Percentiles rank a stretch among this genome's conserved stretches.
Conservation (phyloP, 1,284 basidiomycete species). For the Ceratobasidium sp. region DNA sequence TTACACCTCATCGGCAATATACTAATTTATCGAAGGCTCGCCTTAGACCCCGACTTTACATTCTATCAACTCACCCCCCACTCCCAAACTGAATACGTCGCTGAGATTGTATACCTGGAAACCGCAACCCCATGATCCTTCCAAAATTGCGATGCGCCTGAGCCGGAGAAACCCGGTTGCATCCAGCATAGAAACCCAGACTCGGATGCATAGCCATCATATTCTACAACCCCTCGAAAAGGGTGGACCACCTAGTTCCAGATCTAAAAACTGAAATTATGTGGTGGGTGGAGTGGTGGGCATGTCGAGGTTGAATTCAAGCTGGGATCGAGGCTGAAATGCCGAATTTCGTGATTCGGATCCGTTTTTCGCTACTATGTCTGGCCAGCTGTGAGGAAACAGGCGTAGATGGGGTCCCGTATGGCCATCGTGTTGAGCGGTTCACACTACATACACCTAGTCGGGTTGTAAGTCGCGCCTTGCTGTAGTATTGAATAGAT, state of each 20-base stretch:
- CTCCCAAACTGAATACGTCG: conserved; percentile 73
- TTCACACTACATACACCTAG: too few relatives aligned
- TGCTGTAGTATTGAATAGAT: too few relatives aligned
- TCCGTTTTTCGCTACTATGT: too few relatives aligned
- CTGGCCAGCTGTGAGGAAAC: too few relatives aligned
- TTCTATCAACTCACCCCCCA: conserved; percentile 71
- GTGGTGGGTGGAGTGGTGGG: too few relatives aligned
- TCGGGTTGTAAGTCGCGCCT: too few relatives aligned
- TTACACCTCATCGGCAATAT: neutral
- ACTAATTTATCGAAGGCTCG: neutral
- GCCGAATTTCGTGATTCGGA: too few relatives aligned
- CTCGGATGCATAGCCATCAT: conserved; percentile 70
- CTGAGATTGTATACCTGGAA: conserved; percentile 70
- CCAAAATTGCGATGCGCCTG: conserved; percentile 74
- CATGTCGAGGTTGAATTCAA: too few relatives aligned
- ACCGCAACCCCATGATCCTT: conserved; percentile 78
- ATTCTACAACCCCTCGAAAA: conserved; percentile 78
- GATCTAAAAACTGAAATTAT: conserved; percentile 68
- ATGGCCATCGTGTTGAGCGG: too few relatives aligned
- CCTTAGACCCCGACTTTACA: conserved; percentile 78
- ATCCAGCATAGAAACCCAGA: conserved; percentile 38
- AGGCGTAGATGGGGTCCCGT: too few relatives aligned
- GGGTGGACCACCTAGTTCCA: conserved; percentile 64
- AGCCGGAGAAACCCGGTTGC: conserved; percentile 63
- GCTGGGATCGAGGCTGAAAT: too few relatives aligned